A percentile compares a stretch with the other conserved stretches of the same genome.
These are phyloP conservation scores for Aspergillus persii DNA, from an alignment of 2,329 filamentous ascomycete species.

Conservation along the genomic window DNA sequence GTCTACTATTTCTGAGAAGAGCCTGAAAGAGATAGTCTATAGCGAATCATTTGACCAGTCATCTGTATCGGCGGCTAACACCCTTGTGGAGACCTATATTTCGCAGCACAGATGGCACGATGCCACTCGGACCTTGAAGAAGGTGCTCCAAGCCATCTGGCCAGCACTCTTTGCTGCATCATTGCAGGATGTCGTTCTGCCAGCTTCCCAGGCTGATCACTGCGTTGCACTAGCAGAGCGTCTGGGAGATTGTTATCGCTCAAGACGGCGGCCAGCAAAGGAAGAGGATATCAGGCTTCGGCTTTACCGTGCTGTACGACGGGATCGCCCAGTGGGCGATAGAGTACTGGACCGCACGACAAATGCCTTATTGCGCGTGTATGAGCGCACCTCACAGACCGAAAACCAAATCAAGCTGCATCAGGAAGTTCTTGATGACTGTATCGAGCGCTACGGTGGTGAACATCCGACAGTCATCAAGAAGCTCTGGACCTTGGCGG, in stretches of 20 bases:
- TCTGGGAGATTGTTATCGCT: constrained; percentile 47
- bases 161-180: constrained; percentile 46
- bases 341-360: constrained; percentile 29
- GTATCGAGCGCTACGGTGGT: constrained; percentile 33
- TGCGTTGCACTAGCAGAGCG: constrained; percentile 48
- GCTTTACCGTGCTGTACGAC: constrained; percentile 35
- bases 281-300: constrained; percentile 38
- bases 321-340: constrained; percentile 29
- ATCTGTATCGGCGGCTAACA: constrained; percentile 43
- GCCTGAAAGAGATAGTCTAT: constrained; percentile 46
- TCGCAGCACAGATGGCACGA: constrained; percentile 49
- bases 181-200: constrained; percentile 45
- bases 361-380: constrained; percentile 29
- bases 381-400: constrained; percentile 29
- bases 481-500: constrained; percentile 36
- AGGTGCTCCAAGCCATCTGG: constrained; percentile 48
- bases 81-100: constrained; percentile 43
- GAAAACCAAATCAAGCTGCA: constrained; percentile 38
- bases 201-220: constrained; percentile 44
- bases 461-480: constrained; percentile 37
- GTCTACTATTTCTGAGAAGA: constrained; percentile 41
- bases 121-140: constrained; percentile 47
- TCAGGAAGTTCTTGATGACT: constrained; percentile 41
- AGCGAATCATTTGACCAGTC: constrained; percentile 41
- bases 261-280: constrained; percentile 34